Percentiles rank a stretch among this genome's conserved stretches.
Evolutionary conservation across 1,139 yeast species (phyloP).

Genomic region (Scheffersomyces stambukii): DNA sequence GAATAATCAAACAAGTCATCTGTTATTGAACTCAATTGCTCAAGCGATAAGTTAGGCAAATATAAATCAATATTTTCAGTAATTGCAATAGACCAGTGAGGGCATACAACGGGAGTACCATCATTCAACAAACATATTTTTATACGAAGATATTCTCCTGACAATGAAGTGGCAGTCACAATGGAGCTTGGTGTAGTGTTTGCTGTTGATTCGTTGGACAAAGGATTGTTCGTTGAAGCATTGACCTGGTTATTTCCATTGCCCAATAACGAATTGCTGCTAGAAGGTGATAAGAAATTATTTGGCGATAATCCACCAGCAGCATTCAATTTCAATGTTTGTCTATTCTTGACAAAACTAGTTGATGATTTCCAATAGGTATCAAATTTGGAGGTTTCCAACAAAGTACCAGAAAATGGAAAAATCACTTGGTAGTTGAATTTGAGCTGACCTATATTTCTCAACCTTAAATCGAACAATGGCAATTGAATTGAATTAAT

Average conservation of each 20-base stretch:
- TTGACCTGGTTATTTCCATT: neutral
- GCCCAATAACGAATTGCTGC: conserved; percentile 11
- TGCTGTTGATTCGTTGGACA: too few relatives aligned
- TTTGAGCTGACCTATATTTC: conserved; percentile 75
- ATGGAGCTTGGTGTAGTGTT: conserved; percentile 50
- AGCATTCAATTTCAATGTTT: conserved; percentile 28
- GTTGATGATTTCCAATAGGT: conserved; percentile 95
- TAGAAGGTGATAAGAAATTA: conserved; percentile 32
- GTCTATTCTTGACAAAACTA: conserved; percentile 31
- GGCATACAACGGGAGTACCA: conserved; percentile 82
- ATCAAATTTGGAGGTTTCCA: conserved; percentile 89
- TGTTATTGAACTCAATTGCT: conserved; percentile 40
- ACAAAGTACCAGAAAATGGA: conserved; percentile 82
- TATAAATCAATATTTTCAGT: conserved; percentile 54
- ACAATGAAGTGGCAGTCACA: conserved; percentile 87
- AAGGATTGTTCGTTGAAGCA: too few relatives aligned
- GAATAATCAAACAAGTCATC: conserved; percentile 40
- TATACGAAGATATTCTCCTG: conserved; percentile 73
- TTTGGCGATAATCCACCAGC: conserved; percentile 44
- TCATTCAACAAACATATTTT: conserved; percentile 73
- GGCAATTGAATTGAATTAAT: conserved; percentile 60
- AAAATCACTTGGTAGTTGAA: conserved; percentile 80
- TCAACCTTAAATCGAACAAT: conserved; percentile 73
- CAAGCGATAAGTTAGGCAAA: conserved; percentile 40
- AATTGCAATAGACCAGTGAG: conserved; percentile 60